A percentile compares a stretch with the other conserved stretches of the same genome.
phyloP scores from a whole-genome alignment of 2,329 filamentous ascomycete species.

The Colletotrichum incanum region DNA sequence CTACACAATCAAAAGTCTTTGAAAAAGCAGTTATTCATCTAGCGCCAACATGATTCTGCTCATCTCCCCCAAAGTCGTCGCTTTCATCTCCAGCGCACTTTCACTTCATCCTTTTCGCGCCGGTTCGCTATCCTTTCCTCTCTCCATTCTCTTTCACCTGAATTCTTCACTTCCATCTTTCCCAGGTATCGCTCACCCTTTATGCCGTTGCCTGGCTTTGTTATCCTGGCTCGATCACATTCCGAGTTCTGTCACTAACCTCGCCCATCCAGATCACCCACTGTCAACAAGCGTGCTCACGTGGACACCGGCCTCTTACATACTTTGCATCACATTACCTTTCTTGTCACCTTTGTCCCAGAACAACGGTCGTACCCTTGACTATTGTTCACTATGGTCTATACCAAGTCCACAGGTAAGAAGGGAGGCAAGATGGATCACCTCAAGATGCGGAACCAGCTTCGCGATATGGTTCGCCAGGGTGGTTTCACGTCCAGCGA shows the following conservation, averaged over 20 bases:
- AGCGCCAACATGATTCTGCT: neutral
- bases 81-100: neutral
- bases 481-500: neutral
- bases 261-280: neutral
- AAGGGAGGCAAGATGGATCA: slow-evolving; percentile 8
- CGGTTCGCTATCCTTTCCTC: neutral
- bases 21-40: neutral
- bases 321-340: neutral
- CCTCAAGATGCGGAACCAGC: slow-evolving; percentile 17
- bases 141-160: neutral
- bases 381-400: slow-evolving; percentile 9
- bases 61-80: neutral
- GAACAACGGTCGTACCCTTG: neutral
- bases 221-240: neutral
- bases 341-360: slow-evolving; percentile 9
- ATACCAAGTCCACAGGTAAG: slow-evolving; percentile 10
- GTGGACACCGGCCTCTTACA: neutral
- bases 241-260: neutral
- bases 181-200: neutral
- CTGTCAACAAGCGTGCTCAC: neutral
- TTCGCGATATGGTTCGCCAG: slow-evolving; percentile 13
- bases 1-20: neutral
- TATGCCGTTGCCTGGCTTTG: neutral
- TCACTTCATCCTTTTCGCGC: neutral
- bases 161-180: neutral